A percentile compares a stretch with the other conserved stretches of the same genome.
Conservation (phyloP, 164 flowering plant species). For the Cinnamomum micranthum region DNA sequence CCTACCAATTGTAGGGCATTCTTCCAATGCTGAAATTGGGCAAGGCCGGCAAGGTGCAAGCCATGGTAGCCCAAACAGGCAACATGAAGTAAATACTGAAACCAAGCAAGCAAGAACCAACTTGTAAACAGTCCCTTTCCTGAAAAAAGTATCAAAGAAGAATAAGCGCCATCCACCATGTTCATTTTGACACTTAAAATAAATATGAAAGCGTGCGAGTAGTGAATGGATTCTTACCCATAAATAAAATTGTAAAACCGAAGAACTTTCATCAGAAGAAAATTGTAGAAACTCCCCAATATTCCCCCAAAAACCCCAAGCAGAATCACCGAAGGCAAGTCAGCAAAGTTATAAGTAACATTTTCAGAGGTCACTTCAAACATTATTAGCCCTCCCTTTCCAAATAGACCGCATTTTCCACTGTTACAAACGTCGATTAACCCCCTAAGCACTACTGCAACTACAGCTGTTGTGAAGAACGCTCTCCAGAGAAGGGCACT, state of each 20-base stretch:
- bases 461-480: constrained; percentile 79
- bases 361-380: constrained; percentile 63
- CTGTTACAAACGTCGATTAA: constrained; percentile 66
- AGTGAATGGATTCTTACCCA: constrained; percentile 40
- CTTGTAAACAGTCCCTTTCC: constrained; percentile 56
- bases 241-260: constrained; percentile 59
- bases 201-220: background rate
- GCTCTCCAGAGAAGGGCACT: constrained; percentile 92
- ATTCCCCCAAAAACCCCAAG: constrained; percentile 85
- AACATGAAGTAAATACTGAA: constrained; percentile 77
- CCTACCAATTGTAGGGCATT: constrained; percentile 87
- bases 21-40: constrained; percentile 59
- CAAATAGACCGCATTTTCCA: constrained; percentile 90
- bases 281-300: constrained; percentile 73
- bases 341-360: constrained; percentile 57
- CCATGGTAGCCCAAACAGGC: constrained; percentile 88
- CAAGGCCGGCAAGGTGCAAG: constrained; percentile 75
- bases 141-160: constrained; percentile 23
- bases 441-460: constrained; percentile 74
- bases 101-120: constrained; percentile 68
- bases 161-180: constrained; percentile 6
- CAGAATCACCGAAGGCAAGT: constrained; percentile 70
- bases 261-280: constrained; percentile 56
- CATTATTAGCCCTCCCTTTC: constrained; percentile 94
- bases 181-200: background rate